These are phyloP conservation scores for Phialophora expanda DNA, from an alignment of 2,329 filamentous ascomycete genomes.

Conservation along the genomic window DNA sequence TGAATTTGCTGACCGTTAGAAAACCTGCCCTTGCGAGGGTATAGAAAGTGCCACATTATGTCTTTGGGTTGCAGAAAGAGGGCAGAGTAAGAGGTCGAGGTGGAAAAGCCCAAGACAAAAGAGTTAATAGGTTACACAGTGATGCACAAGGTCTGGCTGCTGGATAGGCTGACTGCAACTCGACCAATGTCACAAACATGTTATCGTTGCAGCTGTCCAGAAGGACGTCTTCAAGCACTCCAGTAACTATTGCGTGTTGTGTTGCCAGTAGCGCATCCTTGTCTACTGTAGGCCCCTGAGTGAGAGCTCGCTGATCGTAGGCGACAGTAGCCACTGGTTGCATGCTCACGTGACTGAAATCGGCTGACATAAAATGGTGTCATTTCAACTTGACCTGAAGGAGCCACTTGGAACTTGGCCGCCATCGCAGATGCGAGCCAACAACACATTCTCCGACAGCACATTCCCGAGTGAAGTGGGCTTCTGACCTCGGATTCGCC, in stretches of 20 bases:
- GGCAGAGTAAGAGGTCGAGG: not conserved
- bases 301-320: no score
- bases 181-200: no score
- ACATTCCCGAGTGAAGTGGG: not conserved
- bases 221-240: no score
- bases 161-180: no score
- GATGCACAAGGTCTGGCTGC: no score
- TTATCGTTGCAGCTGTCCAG: no score
- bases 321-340: not conserved
- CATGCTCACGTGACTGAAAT: not conserved
- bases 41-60: not conserved
- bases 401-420: slow-evolving; percentile 14
- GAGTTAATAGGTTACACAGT: not conserved
- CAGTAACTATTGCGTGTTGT: no score
- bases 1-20: not conserved
- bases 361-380: slow-evolving; percentile 10
- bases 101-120: not conserved
- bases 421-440: not conserved
- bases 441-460: slow-evolving; percentile 2
- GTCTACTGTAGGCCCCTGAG: no score
- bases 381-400: slow-evolving; percentile 13
- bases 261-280: no score
- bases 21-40: not conserved
- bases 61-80: not conserved
- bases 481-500: not conserved